Base-by-base conservation (phyloP, 2,329 filamentous ascomycete species). In the Berkeleyomyces rouxiae region DNA sequence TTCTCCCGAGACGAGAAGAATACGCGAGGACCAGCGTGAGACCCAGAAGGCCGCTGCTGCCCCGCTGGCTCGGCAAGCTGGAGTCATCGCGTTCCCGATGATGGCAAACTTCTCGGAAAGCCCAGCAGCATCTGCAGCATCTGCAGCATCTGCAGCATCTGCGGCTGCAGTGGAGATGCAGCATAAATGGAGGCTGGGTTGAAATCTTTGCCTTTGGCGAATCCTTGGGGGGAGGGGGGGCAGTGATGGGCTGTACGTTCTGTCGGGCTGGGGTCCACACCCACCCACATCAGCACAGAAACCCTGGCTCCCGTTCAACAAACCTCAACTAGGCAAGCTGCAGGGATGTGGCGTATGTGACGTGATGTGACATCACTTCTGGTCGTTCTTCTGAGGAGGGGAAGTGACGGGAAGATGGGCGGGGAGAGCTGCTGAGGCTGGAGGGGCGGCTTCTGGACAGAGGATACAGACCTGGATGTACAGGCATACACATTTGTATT, bases 311-410 rank as follows among this genome's bases (percentile, higher is more conserved):
- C 39, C 51, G 13, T 53, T 33, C 33, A 53, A 36, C 49, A 31
- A 10, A 11, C 2, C 33, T 39, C 11, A 13, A 11, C 36, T 16
- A 42, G 57, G 58, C 62, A 33, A 59, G 33, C 43, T 59, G 58
- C 58, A 59, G 61, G 62, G 46, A 58, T 60, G 62, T 53, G 62
- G 62, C 62, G 40, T 58, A 63, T 63, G 58, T 44, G 33, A 55
- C 39, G 33, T 37, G 51, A 55, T 39, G 47, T 57, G 62, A 63
- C 62, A 63, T 59, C 40, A 47, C 39, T 44, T 55, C 10, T 62
- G 42, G 62, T 63, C 55, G 53, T 59, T 40, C 42, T 40, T 59
- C 40, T 36, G 51, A 53, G 60, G 44, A 53, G 43, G 42, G 31
- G 10, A 44, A 59, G 13, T 11, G 60, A 53, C 23, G 36, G 36